Base-by-base conservation (phyloP, 805 yeast genomes). In the Metschnikowia noctiluminum region DNA sequence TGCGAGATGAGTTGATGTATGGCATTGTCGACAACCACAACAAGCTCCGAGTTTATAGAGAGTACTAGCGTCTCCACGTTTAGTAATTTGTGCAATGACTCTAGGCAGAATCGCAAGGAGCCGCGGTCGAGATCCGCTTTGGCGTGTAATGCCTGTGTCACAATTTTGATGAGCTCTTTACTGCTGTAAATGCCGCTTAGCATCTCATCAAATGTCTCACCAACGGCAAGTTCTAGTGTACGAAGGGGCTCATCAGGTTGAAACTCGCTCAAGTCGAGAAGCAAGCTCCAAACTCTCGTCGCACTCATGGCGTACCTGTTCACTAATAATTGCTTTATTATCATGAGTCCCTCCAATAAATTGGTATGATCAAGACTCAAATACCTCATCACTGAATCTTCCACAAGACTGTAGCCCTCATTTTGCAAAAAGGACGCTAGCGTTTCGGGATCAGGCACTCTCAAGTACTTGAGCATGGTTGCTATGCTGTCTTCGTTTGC, bases 321-420 rank as follows among this genome's bases (percentile, higher is more conserved):
- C 31, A 70, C 64, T 13, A 73, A 59, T 34, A 69, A 43, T 49
- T 69, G 76, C 45, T 72, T 72, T 27, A 71, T 26, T 8, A 73
- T 40, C 21, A 73, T 57, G 42, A 73, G 62, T 3, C 70, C 77
- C 45, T 62, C 62, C 12, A 68, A 47, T 3, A 60, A 44, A 15
- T 53, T 53, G 1, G 60, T 34, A 13, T 47, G 34, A 2, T 40
- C 45, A 30, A 37, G 38, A 8, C 46, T 40, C 36, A 62, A 59
- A 43, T 48, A 65, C 6, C 28, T 45, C 63, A 64, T 61, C 35
- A 62, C 37, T 6, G 62, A 53, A 7, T 39, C 40, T 38, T 63
- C 66, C 7, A 62, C 41, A 6, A 39, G 26, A 2, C 2, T 11
- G 8, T 26, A 42, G 3, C 68, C 69, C 27, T 52, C 52, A 8